phyloP scores from a whole-genome alignment of 2,329 filamentous ascomycete species.

The Neurospora crassa region DNA sequence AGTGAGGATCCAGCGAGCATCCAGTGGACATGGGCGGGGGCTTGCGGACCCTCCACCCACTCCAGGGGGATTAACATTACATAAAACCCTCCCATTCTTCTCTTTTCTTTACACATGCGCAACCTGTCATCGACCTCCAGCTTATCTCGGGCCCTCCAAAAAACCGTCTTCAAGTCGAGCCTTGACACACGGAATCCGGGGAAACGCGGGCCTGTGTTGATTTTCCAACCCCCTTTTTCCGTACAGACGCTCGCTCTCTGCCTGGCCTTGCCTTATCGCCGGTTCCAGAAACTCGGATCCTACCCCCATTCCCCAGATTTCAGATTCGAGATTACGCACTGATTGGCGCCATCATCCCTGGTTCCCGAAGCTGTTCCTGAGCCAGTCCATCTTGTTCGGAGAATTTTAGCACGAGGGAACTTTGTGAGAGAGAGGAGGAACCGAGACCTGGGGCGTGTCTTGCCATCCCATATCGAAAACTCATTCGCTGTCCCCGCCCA shows the following conservation, averaged over 20 bases:
- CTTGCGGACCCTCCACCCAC: slow-evolving; percentile 19
- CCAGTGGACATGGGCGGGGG: slow-evolving; percentile 12
- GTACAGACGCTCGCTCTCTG: slow-evolving; percentile 8
- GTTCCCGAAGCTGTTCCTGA: slow-evolving; percentile 18
- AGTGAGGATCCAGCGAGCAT: slow-evolving; percentile 7
- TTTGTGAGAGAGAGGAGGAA: neutral
- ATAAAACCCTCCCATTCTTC: slow-evolving; percentile 36
- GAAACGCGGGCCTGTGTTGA: slow-evolving; percentile 22
- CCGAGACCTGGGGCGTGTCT: neutral
- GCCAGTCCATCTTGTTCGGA: slow-evolving; percentile 17
- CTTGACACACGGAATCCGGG: slow-evolving; percentile 21
- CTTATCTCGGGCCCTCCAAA: slow-evolving; percentile 26
- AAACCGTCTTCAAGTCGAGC: slow-evolving; percentile 20
- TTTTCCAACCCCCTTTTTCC: slow-evolving; percentile 13
- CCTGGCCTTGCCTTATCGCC: slow-evolving; percentile 24
- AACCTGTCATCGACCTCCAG: slow-evolving; percentile 29
- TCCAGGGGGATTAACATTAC: slow-evolving; percentile 33
- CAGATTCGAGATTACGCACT: slow-evolving; percentile 31
- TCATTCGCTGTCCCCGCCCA: too few relatives aligned
- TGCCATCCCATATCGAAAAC: neutral
- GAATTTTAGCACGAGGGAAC: slow-evolving; percentile 11
- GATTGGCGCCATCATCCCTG: slow-evolving; percentile 28
- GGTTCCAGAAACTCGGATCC: slow-evolving; percentile 12
- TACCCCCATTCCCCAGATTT: slow-evolving; percentile 24
- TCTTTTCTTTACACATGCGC: slow-evolving; percentile 32